These are phyloP conservation scores for Massariosphaeria phaeospora DNA, from an alignment of 495 filamentous ascomycete species.

Conservation along the genomic window DNA sequence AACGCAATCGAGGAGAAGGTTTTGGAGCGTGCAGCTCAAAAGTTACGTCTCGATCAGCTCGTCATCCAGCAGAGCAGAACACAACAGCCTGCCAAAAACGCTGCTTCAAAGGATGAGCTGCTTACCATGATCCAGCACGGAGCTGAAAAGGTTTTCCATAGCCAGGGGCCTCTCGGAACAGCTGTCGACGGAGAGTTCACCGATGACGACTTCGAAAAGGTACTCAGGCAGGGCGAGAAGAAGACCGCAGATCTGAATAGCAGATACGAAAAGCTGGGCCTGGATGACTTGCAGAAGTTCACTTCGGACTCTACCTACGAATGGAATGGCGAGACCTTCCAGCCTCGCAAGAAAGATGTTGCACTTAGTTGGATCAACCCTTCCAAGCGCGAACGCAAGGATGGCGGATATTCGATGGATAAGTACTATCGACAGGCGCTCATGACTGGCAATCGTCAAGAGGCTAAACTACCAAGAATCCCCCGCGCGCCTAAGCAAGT, in stretches of 20 bases:
- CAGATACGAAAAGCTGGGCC: constrained; percentile 94
- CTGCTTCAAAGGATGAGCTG: constrained; percentile 90
- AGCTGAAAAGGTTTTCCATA: constrained; percentile 84
- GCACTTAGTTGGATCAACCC: constrained; percentile 98
- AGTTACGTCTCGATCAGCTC: constrained; percentile 94
- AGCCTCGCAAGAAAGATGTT: constrained; percentile 85
- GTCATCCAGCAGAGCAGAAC: constrained; percentile 98
- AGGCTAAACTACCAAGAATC: constrained; percentile 90
- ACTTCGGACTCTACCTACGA: constrained; percentile 94
- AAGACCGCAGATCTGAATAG: constrained; percentile 84
- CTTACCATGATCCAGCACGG: constrained; percentile 98
- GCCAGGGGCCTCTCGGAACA: constrained; percentile 54
- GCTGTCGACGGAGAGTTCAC: constrained; percentile 57
- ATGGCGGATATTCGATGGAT: constrained; percentile 96
- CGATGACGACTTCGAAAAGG: constrained; percentile 85
- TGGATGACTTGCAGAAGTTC: constrained; percentile 98
- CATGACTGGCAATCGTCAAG: constrained; percentile 74
- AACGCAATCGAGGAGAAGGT: constrained; percentile 99
- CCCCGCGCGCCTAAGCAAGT: constrained; percentile 93
- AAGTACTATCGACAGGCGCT: constrained; percentile 96
- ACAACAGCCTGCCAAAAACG: constrained; percentile 80
- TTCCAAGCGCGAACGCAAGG: constrained; percentile 95
- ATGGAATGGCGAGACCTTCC: constrained; percentile 97
- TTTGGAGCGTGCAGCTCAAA: constrained; percentile 93
- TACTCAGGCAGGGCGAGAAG: constrained; percentile 80